These are phyloP conservation scores for Brasenia schreberi DNA, from an alignment of 164 flowering plant genomes.

Conservation along the genomic window DNA sequence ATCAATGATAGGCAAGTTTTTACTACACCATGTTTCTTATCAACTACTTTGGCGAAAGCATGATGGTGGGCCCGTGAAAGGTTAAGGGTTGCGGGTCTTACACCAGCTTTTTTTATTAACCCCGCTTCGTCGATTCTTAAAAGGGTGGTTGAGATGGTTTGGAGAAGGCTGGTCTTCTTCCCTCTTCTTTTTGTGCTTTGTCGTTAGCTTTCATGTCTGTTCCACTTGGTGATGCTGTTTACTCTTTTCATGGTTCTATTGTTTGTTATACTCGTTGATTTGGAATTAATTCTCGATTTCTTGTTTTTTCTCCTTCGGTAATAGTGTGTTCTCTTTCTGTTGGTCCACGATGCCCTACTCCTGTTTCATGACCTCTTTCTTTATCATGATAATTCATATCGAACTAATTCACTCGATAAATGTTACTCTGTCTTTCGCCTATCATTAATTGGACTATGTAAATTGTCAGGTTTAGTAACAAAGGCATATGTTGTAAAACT, in stretches of 20 bases:
- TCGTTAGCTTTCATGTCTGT: background rate
- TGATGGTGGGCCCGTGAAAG: too few relatives aligned
- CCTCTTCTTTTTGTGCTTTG: background rate
- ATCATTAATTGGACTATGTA: too few relatives aligned
- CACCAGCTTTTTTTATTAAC: background rate
- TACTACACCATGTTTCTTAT: background rate
- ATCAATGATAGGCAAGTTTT: constrained; percentile 77
- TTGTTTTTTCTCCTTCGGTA: too few relatives aligned
- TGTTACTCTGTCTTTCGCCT: too few relatives aligned
- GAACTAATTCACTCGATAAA: too few relatives aligned
- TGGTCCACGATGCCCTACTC: too few relatives aligned
- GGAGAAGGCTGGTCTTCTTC: background rate
- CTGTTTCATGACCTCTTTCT: too few relatives aligned
- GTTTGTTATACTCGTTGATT: background rate
- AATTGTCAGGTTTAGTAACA: too few relatives aligned
- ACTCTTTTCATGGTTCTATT: background rate
- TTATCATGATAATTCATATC: too few relatives aligned
- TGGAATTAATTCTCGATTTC: background rate
- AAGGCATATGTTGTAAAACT: too few relatives aligned
- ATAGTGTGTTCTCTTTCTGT: too few relatives aligned
- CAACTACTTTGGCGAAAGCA: background rate
- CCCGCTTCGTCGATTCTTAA: background rate
- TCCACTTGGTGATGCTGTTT: background rate
- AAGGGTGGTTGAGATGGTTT: background rate
- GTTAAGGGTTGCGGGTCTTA: background rate